Evolutionary conservation across 306 rosid species (phyloP).

Genomic region (Betula pendula): DNA sequence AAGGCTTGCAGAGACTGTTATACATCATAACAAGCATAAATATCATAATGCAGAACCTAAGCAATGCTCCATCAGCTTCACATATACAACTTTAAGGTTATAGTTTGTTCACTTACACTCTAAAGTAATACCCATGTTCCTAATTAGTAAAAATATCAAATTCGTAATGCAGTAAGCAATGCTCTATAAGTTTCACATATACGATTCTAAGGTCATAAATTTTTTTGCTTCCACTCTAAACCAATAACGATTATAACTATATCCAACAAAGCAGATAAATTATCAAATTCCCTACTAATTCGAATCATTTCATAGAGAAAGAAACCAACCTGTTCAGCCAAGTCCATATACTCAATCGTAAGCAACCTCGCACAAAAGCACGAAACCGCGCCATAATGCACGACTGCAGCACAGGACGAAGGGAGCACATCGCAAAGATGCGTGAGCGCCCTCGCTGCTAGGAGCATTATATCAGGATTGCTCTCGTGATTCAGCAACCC

Average conservation of each 20-base stretch:
- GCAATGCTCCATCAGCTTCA: not conserved
- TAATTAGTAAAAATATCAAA: no score
- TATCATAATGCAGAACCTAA: slow-evolving; percentile 25
- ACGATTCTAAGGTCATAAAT: not conserved
- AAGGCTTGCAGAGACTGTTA: slow-evolving; percentile 97
- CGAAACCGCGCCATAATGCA: slow-evolving; percentile 95
- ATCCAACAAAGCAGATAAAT: not conserved
- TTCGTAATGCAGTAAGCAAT: slow-evolving; percentile 22
- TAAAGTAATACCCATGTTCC: not conserved
- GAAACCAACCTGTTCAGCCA: slow-evolving; percentile 92
- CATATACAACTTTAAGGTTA: not conserved
- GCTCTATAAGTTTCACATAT: not conserved
- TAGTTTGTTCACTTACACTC: not conserved
- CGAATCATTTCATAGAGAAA: slow-evolving; percentile 3
- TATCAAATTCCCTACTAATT: slow-evolving; percentile 12
- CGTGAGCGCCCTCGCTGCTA: slow-evolving; percentile 95
- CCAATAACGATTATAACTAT: not conserved
- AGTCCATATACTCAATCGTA: slow-evolving; percentile 97
- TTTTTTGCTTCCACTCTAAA: not conserved
- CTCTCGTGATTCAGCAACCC: slow-evolving; percentile 93
- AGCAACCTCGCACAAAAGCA: slow-evolving; percentile 93
- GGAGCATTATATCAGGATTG: slow-evolving; percentile 98
- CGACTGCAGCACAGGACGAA: slow-evolving; percentile 96
- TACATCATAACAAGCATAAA: slow-evolving; percentile 29
- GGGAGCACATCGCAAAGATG: slow-evolving; percentile 95